Percentiles rank a stretch among this genome's conserved stretches.
These are phyloP conservation scores for Xylariaceae sp. DNA, from an alignment of 2,329 filamentous ascomycete genomes.

Conservation along the genomic window DNA sequence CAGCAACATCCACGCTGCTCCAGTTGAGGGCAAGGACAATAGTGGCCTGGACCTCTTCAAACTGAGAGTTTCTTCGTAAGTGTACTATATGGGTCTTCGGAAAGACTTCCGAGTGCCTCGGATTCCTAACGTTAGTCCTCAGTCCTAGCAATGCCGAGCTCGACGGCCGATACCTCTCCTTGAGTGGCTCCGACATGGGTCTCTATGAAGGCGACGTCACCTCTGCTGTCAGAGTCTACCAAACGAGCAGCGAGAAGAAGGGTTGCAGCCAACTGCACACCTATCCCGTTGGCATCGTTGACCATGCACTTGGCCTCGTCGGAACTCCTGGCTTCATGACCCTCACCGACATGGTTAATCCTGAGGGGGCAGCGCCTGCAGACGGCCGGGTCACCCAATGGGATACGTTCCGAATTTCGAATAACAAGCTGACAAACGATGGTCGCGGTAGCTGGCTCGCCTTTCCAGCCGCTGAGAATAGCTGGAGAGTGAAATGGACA, in stretches of 20 bases:
- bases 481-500: constrained; percentile 47
- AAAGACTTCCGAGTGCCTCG: neutral
- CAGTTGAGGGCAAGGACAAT: constrained; percentile 19
- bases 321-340: constrained; percentile 43
- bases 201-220: constrained; percentile 37
- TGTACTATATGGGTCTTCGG: neutral
- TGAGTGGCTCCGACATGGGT: constrained; percentile 42
- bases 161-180: constrained; percentile 44
- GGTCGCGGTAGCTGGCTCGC: constrained; percentile 44
- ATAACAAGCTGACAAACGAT: constrained; percentile 36
- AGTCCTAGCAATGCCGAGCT: constrained; percentile 31
- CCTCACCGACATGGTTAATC: constrained; percentile 45
- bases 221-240: constrained; percentile 40
- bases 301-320: constrained; percentile 48
- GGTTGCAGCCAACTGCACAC: constrained; percentile 47
- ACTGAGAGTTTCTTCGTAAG: constrained; percentile 38
- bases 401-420: constrained; percentile 43
- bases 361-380: constrained; percentile 34
- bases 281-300: constrained; percentile 45
- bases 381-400: constrained; percentile 41
- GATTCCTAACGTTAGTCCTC: neutral
- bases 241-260: constrained; percentile 36
- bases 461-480: constrained; percentile 37
- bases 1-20: constrained; percentile 32
- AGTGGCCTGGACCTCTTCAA: constrained; percentile 35